Conservation (phyloP, 164 flowering plant genomes). For the Cinnamomum chago region DNA sequence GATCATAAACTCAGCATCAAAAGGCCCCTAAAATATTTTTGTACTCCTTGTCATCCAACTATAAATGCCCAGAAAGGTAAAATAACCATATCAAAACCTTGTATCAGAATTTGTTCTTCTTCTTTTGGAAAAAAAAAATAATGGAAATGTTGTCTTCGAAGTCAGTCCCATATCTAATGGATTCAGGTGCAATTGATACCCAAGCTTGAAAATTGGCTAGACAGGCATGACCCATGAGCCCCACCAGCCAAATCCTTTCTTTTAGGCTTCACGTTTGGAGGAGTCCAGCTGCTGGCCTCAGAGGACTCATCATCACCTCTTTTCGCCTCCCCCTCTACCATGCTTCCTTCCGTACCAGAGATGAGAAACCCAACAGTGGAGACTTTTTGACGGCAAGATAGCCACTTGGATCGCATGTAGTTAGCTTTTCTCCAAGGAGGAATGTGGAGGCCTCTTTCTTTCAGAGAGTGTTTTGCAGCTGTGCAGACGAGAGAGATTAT, state of each 20-base stretch:
- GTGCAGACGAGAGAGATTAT: constrained; percentile 39
- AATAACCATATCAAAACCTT: background rate
- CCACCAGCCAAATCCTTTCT: constrained; percentile 26
- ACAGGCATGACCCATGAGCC: constrained; percentile 28
- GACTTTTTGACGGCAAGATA: constrained; percentile 18
- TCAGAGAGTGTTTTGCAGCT: constrained; percentile 47
- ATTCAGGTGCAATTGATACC: constrained; percentile 7
- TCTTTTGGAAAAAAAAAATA: no score
- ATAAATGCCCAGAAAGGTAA: no score
- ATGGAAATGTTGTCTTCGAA: background rate
- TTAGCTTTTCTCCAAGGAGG: constrained; percentile 61
- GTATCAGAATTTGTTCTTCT: background rate
- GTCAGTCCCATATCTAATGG: background rate
- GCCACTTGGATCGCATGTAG: constrained; percentile 62
- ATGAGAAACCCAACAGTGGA: constrained; percentile 2
- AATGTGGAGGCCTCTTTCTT: constrained; percentile 47
- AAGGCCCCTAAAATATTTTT: no score
- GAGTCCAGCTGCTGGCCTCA: constrained; percentile 25
- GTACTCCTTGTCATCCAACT: no score
- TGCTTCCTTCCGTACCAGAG: background rate
- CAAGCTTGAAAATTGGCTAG: constrained; percentile 35
- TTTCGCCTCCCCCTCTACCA: constrained; percentile 7
- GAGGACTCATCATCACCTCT: constrained; percentile 8
- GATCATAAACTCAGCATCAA: no score
- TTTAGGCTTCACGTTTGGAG: constrained; percentile 28